These are phyloP conservation scores for Amyloporia xantha DNA, from an alignment of 768 basidiomycete species.

Conservation along the genomic window DNA sequence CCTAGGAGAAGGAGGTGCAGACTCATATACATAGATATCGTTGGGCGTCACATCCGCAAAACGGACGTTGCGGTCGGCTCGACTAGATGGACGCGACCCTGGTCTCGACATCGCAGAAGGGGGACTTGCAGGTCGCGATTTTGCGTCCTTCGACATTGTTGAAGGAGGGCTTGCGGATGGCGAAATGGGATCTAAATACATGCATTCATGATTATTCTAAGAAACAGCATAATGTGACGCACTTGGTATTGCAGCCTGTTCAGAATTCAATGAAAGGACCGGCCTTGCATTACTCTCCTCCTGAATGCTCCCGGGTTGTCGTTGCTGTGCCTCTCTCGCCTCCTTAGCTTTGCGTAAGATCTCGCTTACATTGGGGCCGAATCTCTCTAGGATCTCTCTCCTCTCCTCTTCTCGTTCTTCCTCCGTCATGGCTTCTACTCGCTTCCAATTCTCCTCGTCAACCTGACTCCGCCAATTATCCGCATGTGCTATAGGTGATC, in stretches of 20 bases:
- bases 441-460: slow-evolving; percentile 57
- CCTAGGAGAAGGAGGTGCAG: slow-evolving; percentile 71
- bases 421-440: slow-evolving; percentile 61
- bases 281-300: too few relatives aligned
- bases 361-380: slow-evolving; percentile 62
- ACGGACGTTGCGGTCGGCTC: slow-evolving; percentile 50
- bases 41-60: slow-evolving; percentile 69
- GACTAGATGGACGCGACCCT: slow-evolving; percentile 52
- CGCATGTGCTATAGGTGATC: neutral
- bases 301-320: neutral
- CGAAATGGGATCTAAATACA: neutral
- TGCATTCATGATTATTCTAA: neutral
- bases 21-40: slow-evolving; percentile 82
- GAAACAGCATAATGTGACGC: neutral
- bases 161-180: neutral
- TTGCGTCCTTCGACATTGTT: neutral
- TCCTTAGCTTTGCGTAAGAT: slow-evolving; percentile 50
- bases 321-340: slow-evolving; percentile 32
- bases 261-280: too few relatives aligned
- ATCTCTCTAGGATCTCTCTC: slow-evolving; percentile 59
- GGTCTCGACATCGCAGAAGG: slow-evolving; percentile 42
- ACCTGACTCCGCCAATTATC: slow-evolving; percentile 48
- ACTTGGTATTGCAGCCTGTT: neutral
- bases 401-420: slow-evolving; percentile 64
- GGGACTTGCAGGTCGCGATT: slow-evolving; percentile 13